phyloP scores from a whole-genome alignment of 352 stramenopile genomes.

The Pythium aphanidermatum region DNA sequence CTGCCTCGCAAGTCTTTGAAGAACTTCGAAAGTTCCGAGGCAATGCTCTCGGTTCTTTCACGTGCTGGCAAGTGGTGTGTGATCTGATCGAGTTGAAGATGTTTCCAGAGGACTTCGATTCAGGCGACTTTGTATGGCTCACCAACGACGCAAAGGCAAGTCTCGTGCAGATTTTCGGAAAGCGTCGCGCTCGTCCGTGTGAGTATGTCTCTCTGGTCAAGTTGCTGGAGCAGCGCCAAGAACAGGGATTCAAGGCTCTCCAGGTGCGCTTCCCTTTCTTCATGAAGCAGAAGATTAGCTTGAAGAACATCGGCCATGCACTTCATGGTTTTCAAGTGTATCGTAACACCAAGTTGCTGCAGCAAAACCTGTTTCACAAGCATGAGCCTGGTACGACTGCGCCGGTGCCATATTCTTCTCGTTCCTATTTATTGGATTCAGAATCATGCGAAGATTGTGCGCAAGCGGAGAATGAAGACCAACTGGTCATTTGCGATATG shows the following conservation, averaged over 20 bases:
- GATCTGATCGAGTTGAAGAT: conserved; percentile 76
- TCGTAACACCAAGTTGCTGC: conserved; percentile 78
- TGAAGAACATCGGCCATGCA: conserved; percentile 81
- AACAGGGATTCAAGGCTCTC: conserved; percentile 77
- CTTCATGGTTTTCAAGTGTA: conserved; percentile 78
- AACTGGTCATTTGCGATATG: conserved; percentile 74
- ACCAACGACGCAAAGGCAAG: conserved; percentile 72
- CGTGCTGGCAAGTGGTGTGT: conserved; percentile 79
- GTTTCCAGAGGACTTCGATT: conserved; percentile 41
- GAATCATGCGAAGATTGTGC: conserved; percentile 66
- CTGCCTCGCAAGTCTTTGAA: conserved; percentile 51
- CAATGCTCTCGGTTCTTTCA: conserved; percentile 79
- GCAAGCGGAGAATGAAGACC: conserved; percentile 49
- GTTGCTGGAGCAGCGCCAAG: conserved; percentile 66
- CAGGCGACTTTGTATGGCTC: conserved; percentile 78
- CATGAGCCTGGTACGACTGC: conserved; percentile 49
- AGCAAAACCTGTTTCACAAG: conserved; percentile 65
- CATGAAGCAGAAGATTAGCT: conserved; percentile 67
- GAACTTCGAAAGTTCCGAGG: conserved; percentile 55
- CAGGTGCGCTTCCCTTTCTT: conserved; percentile 78
- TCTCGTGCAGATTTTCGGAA: conserved; percentile 79
- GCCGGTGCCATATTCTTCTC: conserved; percentile 56
- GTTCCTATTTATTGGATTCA: conserved; percentile 68
- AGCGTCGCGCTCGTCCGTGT: conserved; percentile 56
- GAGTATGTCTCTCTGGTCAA: conserved; percentile 64